These are phyloP conservation scores for Boletus eberwhitei DNA, from an alignment of 768 basidiomycete species.

Conservation along the genomic window DNA sequence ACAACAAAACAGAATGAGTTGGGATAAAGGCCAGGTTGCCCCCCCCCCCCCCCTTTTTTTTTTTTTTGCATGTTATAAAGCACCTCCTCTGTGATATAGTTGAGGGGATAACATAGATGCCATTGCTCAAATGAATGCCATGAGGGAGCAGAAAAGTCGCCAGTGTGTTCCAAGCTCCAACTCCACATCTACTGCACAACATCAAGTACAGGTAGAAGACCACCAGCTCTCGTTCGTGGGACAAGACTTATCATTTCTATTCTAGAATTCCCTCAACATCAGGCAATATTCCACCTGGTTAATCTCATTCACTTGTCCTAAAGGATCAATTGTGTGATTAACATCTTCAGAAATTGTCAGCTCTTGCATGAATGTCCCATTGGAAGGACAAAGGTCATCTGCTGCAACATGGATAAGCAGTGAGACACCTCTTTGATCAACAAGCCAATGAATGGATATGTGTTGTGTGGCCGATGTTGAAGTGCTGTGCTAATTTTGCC, in stretches of 20 bases:
- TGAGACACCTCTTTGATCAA: neutral
- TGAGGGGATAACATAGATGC: neutral
- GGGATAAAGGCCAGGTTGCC: neutral
- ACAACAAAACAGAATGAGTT: too few species aligned
- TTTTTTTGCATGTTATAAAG: neutral
- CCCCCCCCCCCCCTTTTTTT: too few species aligned
- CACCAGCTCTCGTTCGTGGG: slow-evolving; percentile 9
- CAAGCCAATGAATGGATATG: neutral
- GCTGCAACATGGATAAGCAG: neutral
- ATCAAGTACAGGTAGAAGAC: neutral
- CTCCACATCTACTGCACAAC: neutral
- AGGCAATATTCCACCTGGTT: neutral
- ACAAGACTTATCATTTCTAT: slow-evolving; percentile 1
- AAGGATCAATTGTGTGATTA: slow-evolving; percentile 2
- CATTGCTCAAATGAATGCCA: neutral
- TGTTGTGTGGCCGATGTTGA: neutral
- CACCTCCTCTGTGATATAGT: neutral
- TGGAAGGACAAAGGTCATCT: neutral
- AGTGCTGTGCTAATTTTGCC: neutral
- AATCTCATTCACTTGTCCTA: neutral
- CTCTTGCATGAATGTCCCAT: neutral
- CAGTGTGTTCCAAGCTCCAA: neutral
- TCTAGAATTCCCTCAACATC: neutral
- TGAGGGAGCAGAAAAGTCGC: neutral
- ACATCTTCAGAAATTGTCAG: neutral